Conservation (phyloP, 2,329 filamentous ascomycete genomes). For the Hymenoscyphus scutula region DNA sequence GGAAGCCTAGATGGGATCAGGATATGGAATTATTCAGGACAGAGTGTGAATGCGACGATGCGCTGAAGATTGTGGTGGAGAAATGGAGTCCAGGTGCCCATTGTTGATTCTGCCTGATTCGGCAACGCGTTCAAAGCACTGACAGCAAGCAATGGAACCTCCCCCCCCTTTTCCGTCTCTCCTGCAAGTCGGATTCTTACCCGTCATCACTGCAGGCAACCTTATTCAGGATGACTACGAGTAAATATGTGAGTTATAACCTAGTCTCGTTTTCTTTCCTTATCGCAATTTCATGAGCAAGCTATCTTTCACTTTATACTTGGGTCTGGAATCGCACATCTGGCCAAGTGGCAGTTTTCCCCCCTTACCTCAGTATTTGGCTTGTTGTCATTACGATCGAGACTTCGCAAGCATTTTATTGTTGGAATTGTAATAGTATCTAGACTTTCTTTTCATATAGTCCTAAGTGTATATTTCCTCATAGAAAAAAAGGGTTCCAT, state of each 20-base stretch:
- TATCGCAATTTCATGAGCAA: too few relatives aligned
- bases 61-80: slow-evolving; percentile 1
- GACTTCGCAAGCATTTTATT: too few relatives aligned
- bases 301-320: too few relatives aligned
- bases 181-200: background rate
- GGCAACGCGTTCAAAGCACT: slow-evolving; percentile 2
- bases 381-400: background rate
- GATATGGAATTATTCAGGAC: slow-evolving; percentile 10
- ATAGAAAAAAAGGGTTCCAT: too few relatives aligned
- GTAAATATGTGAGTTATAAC: background rate
- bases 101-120: slow-evolving; percentile 21
- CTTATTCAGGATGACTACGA: background rate
- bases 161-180: background rate
- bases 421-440: background rate
- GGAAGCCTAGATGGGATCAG: background rate
- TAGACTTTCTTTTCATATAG: background rate
- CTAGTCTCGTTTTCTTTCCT: background rate
- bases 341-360: background rate
- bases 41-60: slow-evolving; percentile 10
- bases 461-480: background rate
- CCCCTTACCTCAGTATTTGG: background rate
- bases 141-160: background rate
- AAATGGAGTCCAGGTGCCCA: background rate
- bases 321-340: background rate
- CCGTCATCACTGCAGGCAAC: slow-evolving; percentile 1